Conservation (phyloP, 768 basidiomycete species). For the Tulasnella sp. region DNA sequence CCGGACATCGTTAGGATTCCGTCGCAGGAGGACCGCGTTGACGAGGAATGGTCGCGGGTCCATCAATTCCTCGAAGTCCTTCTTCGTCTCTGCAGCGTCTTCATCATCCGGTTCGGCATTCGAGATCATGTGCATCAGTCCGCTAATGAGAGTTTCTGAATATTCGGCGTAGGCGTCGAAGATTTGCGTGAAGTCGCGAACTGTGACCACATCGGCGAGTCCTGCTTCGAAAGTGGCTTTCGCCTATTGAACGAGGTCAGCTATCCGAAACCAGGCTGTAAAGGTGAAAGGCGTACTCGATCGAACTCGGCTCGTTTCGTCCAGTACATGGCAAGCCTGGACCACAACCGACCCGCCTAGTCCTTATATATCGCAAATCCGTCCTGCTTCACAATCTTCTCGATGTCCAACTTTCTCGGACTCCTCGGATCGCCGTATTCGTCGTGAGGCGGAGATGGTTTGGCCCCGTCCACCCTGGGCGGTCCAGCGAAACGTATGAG, state of each 20-base stretch:
- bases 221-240: slow-evolving; percentile 86
- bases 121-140: slow-evolving; percentile 81
- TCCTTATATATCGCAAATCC: slow-evolving; percentile 90
- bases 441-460: slow-evolving; percentile 54
- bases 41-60: slow-evolving; percentile 93
- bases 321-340: slow-evolving; percentile 96
- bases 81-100: slow-evolving; percentile 71
- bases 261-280: neutral
- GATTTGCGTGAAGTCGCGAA: slow-evolving; percentile 95
- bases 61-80: slow-evolving; percentile 77
- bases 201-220: slow-evolving; percentile 76
- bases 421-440: slow-evolving; percentile 80
- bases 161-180: slow-evolving; percentile 97
- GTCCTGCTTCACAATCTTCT: slow-evolving; percentile 76
- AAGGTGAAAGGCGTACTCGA: slow-evolving; percentile 21
- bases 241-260: slow-evolving; percentile 43
- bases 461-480: slow-evolving; percentile 37
- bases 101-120: slow-evolving; percentile 77
- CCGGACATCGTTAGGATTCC: slow-evolving; percentile 96
- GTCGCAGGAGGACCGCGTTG: slow-evolving; percentile 86
- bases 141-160: slow-evolving; percentile 80
- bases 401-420: slow-evolving; percentile 73
- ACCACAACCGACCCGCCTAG: slow-evolving; percentile 94
- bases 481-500: slow-evolving; percentile 71
- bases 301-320: slow-evolving; percentile 96